phyloP scores from a whole-genome alignment of 305 asterid species.

The Stenogyne calaminthoides region DNA sequence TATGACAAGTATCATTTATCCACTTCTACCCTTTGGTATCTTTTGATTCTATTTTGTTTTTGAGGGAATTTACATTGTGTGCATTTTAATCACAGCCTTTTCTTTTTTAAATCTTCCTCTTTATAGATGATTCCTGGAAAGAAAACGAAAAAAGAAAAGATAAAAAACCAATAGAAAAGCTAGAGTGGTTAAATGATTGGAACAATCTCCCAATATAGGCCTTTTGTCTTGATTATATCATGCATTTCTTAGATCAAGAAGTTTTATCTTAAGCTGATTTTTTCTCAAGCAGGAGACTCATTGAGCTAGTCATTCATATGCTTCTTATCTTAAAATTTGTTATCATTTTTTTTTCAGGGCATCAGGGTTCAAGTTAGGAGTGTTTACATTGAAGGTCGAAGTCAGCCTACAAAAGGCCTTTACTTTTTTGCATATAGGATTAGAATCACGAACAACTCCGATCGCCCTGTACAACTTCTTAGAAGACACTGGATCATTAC shows the following conservation, averaged over 20 bases:
- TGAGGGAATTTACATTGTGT: not conserved
- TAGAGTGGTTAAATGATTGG: no score
- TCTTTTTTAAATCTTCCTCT: not conserved
- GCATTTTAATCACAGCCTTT: not conserved
- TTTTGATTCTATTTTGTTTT: not conserved
- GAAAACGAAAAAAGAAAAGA: not conserved
- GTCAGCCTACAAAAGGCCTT: slow-evolving; percentile 80
- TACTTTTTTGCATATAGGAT: slow-evolving; percentile 88
- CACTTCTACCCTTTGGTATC: not conserved
- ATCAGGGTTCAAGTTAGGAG: slow-evolving; percentile 91
- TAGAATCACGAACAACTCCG: slow-evolving; percentile 82
- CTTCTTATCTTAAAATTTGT: not conserved
- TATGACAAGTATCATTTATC: slow-evolving; percentile 30
- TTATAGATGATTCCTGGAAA: not conserved
- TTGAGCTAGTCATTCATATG: not conserved
- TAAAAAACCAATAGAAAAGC: not conserved
- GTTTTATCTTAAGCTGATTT: slow-evolving; percentile 6
- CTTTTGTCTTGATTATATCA: slow-evolving; percentile 10
- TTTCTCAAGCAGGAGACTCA: not conserved
- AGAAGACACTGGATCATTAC: slow-evolving; percentile 94
- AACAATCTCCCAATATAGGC: no score
- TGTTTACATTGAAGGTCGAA: slow-evolving; percentile 76
- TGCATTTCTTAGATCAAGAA: slow-evolving; percentile 3
- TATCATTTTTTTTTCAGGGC: slow-evolving; percentile 50
- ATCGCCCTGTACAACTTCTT: slow-evolving; percentile 87